These are phyloP conservation scores for Penstemon eatonii DNA, from an alignment of 257 asterid genomes.

Conservation along the genomic window DNA sequence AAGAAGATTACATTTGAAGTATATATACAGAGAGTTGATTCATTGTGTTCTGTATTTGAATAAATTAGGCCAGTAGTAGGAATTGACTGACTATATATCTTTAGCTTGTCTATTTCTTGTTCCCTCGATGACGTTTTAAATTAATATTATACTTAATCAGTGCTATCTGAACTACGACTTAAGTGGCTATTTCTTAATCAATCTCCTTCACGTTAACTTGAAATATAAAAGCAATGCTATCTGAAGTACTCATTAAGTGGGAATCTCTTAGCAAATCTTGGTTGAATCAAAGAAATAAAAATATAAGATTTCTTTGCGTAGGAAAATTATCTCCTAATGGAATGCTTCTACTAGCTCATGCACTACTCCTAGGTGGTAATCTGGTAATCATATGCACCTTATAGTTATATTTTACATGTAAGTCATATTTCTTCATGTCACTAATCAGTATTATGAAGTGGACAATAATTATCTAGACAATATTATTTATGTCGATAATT, in stretches of 20 bases:
- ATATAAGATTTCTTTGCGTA: neutral
- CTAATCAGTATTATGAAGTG: slow-evolving; percentile 5
- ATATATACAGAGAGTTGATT: no score
- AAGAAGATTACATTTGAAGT: no score
- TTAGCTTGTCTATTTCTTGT: no score
- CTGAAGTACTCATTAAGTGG: neutral
- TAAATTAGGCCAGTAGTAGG: no score
- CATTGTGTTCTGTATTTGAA: no score
- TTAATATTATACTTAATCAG: no score
- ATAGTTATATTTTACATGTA: neutral
- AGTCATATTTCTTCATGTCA: neutral
- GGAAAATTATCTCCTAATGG: neutral
- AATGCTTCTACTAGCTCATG: neutral
- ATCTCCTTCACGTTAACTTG: no score
- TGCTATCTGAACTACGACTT: no score
- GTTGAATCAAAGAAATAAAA: neutral
- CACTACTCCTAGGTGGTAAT: neutral
- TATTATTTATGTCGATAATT: slow-evolving; percentile 12
- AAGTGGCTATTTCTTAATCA: no score
- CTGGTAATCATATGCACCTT: neutral
- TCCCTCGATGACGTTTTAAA: no score
- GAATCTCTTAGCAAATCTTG: neutral
- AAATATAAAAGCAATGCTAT: no score
- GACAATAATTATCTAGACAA: neutral
- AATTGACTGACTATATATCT: no score